These are phyloP conservation scores for Apiospora pterosperma DNA, from an alignment of 2,329 filamentous ascomycete species.

Conservation along the genomic window DNA sequence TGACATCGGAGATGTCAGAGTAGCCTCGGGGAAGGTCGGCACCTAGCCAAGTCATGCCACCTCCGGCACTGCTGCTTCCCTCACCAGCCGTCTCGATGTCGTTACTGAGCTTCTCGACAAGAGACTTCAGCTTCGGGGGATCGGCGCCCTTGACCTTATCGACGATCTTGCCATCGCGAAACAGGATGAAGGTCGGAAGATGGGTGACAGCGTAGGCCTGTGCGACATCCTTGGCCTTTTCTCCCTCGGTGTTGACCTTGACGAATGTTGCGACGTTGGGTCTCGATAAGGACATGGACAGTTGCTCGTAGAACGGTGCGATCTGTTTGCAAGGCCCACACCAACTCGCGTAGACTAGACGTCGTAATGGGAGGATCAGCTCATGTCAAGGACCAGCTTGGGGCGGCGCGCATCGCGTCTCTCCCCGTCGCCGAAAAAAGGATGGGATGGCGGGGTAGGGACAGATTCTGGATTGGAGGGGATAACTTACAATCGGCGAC, in stretches of 20 bases:
- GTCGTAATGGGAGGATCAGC: not conserved
- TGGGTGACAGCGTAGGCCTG: conserved; percentile 69
- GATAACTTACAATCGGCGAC: conserved; percentile 78
- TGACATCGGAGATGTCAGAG: conserved; percentile 74
- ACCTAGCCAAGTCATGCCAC: conserved; percentile 65
- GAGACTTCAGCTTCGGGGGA: conserved; percentile 63
- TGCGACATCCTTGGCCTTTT: conserved; percentile 62
- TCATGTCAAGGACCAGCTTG: not conserved
- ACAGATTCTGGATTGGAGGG: conserved; percentile 4
- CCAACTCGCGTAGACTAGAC: conserved; percentile 80
- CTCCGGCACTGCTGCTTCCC: conserved; percentile 34
- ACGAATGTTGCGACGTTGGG: conserved; percentile 75
- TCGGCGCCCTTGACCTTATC: conserved; percentile 74
- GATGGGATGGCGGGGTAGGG: conserved; percentile 7
- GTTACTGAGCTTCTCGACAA: conserved; percentile 66
- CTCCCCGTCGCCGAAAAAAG: conserved; percentile 1
- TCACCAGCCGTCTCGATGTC: conserved; percentile 61
- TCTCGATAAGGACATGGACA: conserved; percentile 68
- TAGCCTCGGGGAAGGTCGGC: conserved; percentile 77
- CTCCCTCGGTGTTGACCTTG: conserved; percentile 80
- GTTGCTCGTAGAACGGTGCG: conserved; percentile 75
- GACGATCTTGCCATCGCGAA: conserved; percentile 65
- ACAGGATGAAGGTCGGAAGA: conserved; percentile 91
- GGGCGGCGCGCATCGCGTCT: not conserved
- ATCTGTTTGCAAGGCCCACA: conserved; percentile 82